A percentile compares a stretch with the other conserved stretches of the same genome.
Conservation (phyloP, 2,329 filamentous ascomycete species). For the Leptosphaerulina australis region DNA sequence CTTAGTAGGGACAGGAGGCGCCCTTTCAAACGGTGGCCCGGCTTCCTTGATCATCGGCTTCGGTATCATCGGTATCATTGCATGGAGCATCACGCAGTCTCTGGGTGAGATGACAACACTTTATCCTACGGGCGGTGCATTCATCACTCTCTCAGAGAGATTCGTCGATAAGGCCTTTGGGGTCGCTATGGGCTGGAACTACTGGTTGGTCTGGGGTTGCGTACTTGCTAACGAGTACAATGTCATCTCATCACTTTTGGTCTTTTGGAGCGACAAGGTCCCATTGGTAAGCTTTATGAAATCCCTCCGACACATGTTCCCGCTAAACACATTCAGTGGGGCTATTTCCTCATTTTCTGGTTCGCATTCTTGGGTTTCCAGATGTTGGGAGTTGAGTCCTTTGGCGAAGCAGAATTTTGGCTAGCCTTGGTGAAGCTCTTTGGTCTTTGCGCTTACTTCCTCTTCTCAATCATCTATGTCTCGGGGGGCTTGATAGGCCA, state of each 20-base stretch:
- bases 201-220: constrained; percentile 64
- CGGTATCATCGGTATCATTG: constrained; percentile 73
- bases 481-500: constrained; percentile 39
- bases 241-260: constrained; percentile 68
- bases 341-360: constrained; percentile 52
- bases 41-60: constrained; percentile 77
- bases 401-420: constrained; percentile 54
- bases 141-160: constrained; percentile 71
- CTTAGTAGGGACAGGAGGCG: constrained; percentile 73
- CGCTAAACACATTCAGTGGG: too few relatives aligned
- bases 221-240: constrained; percentile 76
- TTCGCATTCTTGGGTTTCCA: constrained; percentile 48
- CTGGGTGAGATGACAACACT: constrained; percentile 76
- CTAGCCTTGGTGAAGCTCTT: constrained; percentile 50
- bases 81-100: constrained; percentile 71
- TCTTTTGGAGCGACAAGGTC: constrained; percentile 66
- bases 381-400: constrained; percentile 50
- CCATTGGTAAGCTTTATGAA: too few relatives aligned
- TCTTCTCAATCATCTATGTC: constrained; percentile 51
- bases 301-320: too few relatives aligned
- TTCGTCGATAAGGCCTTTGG: constrained; percentile 51
- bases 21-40: constrained; percentile 71
- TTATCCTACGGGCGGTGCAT: constrained; percentile 73
- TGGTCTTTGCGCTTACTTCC: constrained; percentile 48
- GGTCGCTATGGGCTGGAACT: constrained; percentile 42